phyloP scores from a whole-genome alignment of 2,329 filamentous ascomycete species.

The Sodiomyces alkalinus region DNA sequence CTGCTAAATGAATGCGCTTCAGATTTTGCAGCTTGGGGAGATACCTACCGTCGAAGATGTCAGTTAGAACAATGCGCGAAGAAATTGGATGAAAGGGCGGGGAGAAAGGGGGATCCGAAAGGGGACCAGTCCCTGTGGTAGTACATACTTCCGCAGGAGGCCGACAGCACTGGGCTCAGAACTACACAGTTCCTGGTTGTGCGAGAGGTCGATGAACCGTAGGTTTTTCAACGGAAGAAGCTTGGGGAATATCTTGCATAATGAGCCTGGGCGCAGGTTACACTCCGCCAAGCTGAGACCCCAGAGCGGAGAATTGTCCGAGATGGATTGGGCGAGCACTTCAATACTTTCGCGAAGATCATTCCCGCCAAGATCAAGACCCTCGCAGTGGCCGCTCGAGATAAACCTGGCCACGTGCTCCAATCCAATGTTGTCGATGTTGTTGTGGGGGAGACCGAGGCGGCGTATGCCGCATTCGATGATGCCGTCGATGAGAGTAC shows the following conservation, averaged over 20 bases:
- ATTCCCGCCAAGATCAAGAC: conserved; percentile 80
- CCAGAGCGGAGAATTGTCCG: conserved; percentile 46
- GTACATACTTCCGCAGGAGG: conserved; percentile 55
- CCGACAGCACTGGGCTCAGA: conserved; percentile 57
- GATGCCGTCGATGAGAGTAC: conserved; percentile 67
- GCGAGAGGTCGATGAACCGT: conserved; percentile 81
- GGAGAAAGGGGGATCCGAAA: neutral
- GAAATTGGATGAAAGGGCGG: neutral
- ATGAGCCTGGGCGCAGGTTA: conserved; percentile 55
- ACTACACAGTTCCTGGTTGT: conserved; percentile 71
- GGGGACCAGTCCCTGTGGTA: too few species aligned
- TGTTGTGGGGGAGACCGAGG: conserved; percentile 71
- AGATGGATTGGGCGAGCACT: conserved; percentile 34
- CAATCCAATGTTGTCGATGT: conserved; percentile 58
- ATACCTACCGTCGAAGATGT: conserved; percentile 37
- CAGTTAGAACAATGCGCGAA: neutral
- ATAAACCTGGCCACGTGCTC: conserved; percentile 65
- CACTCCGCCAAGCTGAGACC: conserved; percentile 79
- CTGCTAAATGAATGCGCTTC: conserved; percentile 73
- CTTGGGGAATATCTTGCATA: conserved; percentile 62
- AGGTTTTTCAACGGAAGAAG: conserved; percentile 57
- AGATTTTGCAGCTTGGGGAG: conserved; percentile 64
- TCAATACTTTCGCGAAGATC: conserved; percentile 44
- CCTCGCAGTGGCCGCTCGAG: conserved; percentile 63
- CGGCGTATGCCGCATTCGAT: conserved; percentile 62